A percentile compares a stretch with the other conserved stretches of the same genome.
Evolutionary conservation across 495 filamentous ascomycete species (phyloP).

Genomic region (Penicillium pancosmium): DNA sequence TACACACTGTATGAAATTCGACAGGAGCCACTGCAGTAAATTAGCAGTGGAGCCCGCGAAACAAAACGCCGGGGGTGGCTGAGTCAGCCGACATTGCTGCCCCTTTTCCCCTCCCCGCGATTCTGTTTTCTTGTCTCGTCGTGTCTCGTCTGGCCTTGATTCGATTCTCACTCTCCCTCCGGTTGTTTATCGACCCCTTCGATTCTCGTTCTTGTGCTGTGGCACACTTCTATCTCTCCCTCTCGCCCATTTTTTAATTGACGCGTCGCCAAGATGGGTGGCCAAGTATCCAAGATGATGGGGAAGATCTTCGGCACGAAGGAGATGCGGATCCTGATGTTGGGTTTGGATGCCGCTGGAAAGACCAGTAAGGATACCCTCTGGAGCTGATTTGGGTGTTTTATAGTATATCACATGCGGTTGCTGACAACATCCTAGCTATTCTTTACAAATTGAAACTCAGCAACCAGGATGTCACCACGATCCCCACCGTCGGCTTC

Average conservation of each 20-base stretch:
- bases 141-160: background rate
- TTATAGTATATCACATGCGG: background rate
- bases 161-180: background rate
- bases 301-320: constrained; percentile 98
- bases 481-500: constrained; percentile 98
- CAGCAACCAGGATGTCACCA: constrained; percentile 90
- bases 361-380: constrained; percentile 76
- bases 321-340: constrained; percentile 98
- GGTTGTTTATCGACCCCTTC: background rate
- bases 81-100: constrained; percentile 29
- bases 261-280: constrained; percentile 65
- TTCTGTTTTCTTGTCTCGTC: constrained; percentile 14
- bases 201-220: constrained; percentile 3
- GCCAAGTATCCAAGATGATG: constrained; percentile 84
- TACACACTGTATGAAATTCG: background rate
- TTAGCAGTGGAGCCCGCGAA: constrained; percentile 10
- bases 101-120: constrained; percentile 46
- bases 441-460: constrained; percentile 99
- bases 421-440: constrained; percentile 47
- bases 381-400: background rate
- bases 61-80: constrained; percentile 24
- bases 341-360: constrained; percentile 95
- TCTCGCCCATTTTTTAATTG: constrained; percentile 15
- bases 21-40: background rate
- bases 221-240: background rate